phyloP scores from a whole-genome alignment of 1,284 basidiomycete species.

The Xerocomus nothofagi region DNA sequence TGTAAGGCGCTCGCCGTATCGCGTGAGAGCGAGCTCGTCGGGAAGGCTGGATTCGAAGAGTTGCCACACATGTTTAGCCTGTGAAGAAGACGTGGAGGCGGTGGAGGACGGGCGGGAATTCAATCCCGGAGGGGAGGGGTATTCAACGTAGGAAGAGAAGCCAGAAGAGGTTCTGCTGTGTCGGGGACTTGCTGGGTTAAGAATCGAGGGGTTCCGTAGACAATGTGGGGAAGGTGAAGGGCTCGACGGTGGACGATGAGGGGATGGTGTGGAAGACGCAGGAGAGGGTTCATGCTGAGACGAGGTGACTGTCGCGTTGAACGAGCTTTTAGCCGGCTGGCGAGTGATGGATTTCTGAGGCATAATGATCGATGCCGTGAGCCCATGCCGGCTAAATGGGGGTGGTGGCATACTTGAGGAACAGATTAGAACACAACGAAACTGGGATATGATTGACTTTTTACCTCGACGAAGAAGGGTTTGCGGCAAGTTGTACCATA shows the following conservation, averaged over 20 bases:
- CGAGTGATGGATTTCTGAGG: constrained; percentile 47
- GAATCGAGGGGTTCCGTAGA: constrained; percentile 4
- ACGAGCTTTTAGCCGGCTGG: constrained; percentile 34
- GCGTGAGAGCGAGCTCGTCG: constrained; percentile 60
- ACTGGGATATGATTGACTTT: background rate
- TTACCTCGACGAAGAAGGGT: constrained; percentile 15
- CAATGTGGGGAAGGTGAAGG: constrained; percentile 34
- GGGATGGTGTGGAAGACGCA: constrained; percentile 36
- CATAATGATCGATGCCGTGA: constrained; percentile 48
- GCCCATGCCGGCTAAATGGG: constrained; percentile 45
- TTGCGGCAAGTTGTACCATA: too few species aligned
- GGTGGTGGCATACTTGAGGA: constrained; percentile 11
- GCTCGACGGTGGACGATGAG: background rate
- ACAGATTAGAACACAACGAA: constrained; percentile 4
- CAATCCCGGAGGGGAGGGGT: constrained; percentile 4
- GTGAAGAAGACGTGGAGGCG: constrained; percentile 35
- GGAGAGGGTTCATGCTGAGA: constrained; percentile 38
- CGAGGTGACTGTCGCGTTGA: constrained; percentile 41
- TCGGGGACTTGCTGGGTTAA: constrained; percentile 12
- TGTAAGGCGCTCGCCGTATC: constrained; percentile 55
- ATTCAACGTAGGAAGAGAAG: constrained; percentile 22
- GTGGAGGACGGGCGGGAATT: constrained; percentile 28
- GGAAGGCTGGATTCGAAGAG: constrained; percentile 65
- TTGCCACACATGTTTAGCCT: constrained; percentile 57
- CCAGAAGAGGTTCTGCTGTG: constrained; percentile 26